These are phyloP conservation scores for Pichia sp. DNA, from an alignment of 1,139 yeast genomes.

Conservation along the genomic window DNA sequence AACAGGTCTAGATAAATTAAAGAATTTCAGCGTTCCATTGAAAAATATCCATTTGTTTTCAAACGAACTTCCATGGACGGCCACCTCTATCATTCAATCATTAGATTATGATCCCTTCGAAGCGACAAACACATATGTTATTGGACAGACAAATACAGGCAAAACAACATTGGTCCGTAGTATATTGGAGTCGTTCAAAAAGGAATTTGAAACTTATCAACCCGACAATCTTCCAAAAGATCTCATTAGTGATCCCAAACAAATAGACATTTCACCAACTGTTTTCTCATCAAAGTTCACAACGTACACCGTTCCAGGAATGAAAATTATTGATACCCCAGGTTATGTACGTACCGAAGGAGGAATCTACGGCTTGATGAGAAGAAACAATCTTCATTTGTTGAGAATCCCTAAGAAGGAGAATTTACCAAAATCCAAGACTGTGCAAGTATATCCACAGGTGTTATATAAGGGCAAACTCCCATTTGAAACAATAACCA, in stretches of 20 bases:
- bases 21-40: neutral
- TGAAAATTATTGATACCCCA: slow-evolving; percentile 20
- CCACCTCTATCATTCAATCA: slow-evolving; percentile 2
- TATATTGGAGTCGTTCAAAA: slow-evolving; percentile 1
- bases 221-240: neutral
- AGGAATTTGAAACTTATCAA: neutral
- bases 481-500: neutral
- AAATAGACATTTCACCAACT: slow-evolving; percentile 1
- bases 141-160: slow-evolving; percentile 23
- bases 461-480: neutral
- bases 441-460: neutral
- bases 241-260: slow-evolving; percentile 1
- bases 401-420: neutral
- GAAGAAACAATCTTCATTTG: slow-evolving; percentile 10
- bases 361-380: slow-evolving; percentile 13
- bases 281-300: slow-evolving; percentile 13
- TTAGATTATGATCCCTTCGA: slow-evolving; percentile 1
- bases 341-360: slow-evolving; percentile 17
- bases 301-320: slow-evolving; percentile 12
- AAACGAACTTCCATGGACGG: slow-evolving; percentile 6
- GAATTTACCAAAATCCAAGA: neutral
- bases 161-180: slow-evolving; percentile 15
- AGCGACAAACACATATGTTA: slow-evolving; percentile 11
- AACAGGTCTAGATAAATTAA: neutral
- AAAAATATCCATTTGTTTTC: slow-evolving; percentile 15